Conservation (phyloP, 352 stramenopile species). For the Phytophthora sp. region DNA sequence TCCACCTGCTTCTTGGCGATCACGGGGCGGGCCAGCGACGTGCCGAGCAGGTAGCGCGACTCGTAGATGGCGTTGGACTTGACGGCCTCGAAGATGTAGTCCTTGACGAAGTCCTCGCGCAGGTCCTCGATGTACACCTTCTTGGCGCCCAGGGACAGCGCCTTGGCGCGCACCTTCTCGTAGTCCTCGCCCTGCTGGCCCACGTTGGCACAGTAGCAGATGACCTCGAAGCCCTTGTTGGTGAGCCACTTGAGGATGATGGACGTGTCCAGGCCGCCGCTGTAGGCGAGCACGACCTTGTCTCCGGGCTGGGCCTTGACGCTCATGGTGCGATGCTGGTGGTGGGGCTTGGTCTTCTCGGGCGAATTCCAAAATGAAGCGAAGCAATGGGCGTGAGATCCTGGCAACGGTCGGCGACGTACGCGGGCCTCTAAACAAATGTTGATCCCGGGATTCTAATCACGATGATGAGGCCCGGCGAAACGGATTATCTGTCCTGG, state of each 20-base stretch:
- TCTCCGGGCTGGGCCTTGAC: constrained; percentile 73
- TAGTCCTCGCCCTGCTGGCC: constrained; percentile 97
- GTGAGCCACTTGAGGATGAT: constrained; percentile 99
- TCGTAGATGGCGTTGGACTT: constrained; percentile 99
- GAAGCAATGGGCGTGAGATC: too few species aligned
- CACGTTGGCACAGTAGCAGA: constrained; percentile 99
- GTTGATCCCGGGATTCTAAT: constrained; percentile 34
- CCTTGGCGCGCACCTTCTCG: constrained; percentile 94
- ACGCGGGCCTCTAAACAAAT: constrained; percentile 32
- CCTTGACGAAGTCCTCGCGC: constrained; percentile 96
- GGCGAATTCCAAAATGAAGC: constrained; percentile 54
- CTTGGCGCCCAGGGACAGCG: constrained; percentile 68
- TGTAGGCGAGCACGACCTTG: constrained; percentile 97
- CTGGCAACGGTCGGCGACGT: constrained; percentile 13
- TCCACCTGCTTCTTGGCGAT: constrained; percentile 98
- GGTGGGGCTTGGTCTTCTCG: constrained; percentile 19
- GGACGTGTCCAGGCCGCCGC: constrained; percentile 97
- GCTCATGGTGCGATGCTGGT: constrained; percentile 51
- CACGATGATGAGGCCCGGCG: constrained; percentile 23
- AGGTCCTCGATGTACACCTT: constrained; percentile 97
- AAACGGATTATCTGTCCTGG: constrained; percentile 10
- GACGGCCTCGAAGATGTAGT: constrained; percentile 94
- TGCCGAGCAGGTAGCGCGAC: constrained; percentile 96
- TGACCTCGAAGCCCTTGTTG: constrained; percentile 98
- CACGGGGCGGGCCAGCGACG: constrained; percentile 96